These are phyloP conservation scores for Paramecium tetraurelia DNA, from an alignment of 73 alveolate genomes.

Conservation along the genomic window DNA sequence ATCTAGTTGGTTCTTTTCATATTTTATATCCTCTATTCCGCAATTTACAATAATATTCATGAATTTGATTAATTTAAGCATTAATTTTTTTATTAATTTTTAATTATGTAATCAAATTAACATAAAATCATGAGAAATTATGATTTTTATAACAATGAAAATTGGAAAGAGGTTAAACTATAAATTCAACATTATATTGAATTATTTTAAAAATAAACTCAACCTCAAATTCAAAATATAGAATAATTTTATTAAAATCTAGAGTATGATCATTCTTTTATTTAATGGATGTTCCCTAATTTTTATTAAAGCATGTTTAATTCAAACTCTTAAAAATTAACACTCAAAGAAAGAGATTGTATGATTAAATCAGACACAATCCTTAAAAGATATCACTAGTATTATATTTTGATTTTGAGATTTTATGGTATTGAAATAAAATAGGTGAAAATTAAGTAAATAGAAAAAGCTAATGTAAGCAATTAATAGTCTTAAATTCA, in stretches of 20 bases:
- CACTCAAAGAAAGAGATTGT: background rate
- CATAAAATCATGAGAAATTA: background rate
- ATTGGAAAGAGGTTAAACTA: background rate
- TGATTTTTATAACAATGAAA: background rate
- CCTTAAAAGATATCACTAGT: background rate
- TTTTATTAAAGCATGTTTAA: background rate
- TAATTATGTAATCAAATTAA: background rate
- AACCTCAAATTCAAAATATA: background rate
- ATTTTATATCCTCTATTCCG: conserved; percentile 27
- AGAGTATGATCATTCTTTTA: conserved; percentile 29
- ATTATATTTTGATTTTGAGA: background rate
- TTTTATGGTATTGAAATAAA: background rate
- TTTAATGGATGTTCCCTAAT: conserved; percentile 45
- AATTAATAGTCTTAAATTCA: background rate
- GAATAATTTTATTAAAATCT: background rate
- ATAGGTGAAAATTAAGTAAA: background rate
- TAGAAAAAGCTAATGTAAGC: background rate
- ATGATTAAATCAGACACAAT: background rate
- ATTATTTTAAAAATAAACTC: background rate
- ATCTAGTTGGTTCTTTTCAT: background rate
- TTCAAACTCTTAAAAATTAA: background rate
- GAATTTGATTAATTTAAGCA: background rate
- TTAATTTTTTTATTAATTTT: background rate
- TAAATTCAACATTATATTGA: background rate
- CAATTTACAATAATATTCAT: conserved; percentile 9